Base-by-base conservation (phyloP, 495 filamentous ascomycete genomes). In the Lophium mytilinum region DNA sequence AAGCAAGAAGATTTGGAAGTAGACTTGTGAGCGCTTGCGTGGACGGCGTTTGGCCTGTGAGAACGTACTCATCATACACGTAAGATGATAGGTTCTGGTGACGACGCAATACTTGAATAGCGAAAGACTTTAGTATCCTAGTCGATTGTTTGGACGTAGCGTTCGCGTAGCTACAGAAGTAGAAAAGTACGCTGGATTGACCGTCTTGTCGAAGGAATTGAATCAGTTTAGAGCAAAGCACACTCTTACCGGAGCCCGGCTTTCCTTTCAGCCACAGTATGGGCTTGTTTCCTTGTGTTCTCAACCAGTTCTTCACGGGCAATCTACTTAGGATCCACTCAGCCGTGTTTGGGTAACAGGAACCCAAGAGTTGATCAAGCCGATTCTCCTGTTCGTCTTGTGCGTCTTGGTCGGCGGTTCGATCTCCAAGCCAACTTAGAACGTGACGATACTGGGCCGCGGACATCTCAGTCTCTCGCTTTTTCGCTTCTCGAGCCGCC, bases 181-280 rank as follows among this genome's bases (percentile, higher is more conserved):
- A 50, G 15, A 39, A 57, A 3, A 57, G 46, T 5, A 57, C 45
- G 14, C 15, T 50, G 9, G 45, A 51, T 21, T 42, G 54, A n/a
- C 36, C 11, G 18, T 50, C 46, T 14, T n/a, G 4, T 24, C 46
- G 39, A 1, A 60, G 40, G 42, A 60, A 60, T 5, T 47, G 39
- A 7, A 52, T 50, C 14, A 55, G n/a, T 1, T 30, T 55, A 12
- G 57, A 15, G 15, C 24, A 37, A 14, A 60, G 35, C 9, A 50
- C 33, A 19, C 40, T 60, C 36, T 60, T 60, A 55, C 57, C 57
- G 14, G 57, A 47, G 11, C 57, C 57, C 10, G 57, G 57, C 45
- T 60, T 60, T 17, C 57, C 57, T 47, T 47, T 60, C 8, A 60
- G 37, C 57, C 57, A 60, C 7, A 60, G 11, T 14, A 40, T 21